Conservation (phyloP, 1,284 basidiomycete genomes). For the Pseudozyma flocculosa region DNA sequence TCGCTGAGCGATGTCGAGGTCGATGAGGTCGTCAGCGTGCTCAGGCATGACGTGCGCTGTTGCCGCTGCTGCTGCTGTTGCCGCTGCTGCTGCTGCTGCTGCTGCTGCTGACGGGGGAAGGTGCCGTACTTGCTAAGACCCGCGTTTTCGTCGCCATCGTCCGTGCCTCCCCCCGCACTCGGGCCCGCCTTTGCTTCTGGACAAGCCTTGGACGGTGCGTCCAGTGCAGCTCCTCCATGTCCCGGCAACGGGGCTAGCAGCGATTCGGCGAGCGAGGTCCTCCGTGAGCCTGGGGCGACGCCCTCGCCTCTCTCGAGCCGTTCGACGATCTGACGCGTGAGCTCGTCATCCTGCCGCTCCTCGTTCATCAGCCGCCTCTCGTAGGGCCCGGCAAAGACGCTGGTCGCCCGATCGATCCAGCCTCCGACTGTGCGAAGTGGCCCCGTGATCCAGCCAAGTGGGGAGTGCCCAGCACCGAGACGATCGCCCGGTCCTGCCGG, state of each 20-base stretch:
- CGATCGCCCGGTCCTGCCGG: too few relatives aligned
- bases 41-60: not conserved
- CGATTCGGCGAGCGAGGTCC: not conserved
- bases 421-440: not conserved
- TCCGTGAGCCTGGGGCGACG: not conserved
- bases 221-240: too few relatives aligned
- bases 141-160: not conserved
- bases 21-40: not conserved
- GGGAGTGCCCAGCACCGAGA: too few relatives aligned
- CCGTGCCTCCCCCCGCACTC: too few relatives aligned
- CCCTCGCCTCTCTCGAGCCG: not conserved
- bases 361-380: conserved; percentile 19
- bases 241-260: not conserved
- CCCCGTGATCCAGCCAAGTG: not conserved
- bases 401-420: conserved; percentile 1
- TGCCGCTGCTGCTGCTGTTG: not conserved
- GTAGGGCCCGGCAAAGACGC: conserved; percentile 28
- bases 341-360: conserved; percentile 19
- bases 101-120: not conserved
- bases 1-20: not conserved
- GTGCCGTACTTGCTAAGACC: not conserved
- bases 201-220: too few relatives aligned
- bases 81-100: not conserved
- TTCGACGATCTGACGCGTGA: conserved; percentile 5
- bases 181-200: too few relatives aligned